These are phyloP conservation scores for Tricharina praecox DNA, from an alignment of 495 filamentous ascomycete genomes.

Conservation along the genomic window DNA sequence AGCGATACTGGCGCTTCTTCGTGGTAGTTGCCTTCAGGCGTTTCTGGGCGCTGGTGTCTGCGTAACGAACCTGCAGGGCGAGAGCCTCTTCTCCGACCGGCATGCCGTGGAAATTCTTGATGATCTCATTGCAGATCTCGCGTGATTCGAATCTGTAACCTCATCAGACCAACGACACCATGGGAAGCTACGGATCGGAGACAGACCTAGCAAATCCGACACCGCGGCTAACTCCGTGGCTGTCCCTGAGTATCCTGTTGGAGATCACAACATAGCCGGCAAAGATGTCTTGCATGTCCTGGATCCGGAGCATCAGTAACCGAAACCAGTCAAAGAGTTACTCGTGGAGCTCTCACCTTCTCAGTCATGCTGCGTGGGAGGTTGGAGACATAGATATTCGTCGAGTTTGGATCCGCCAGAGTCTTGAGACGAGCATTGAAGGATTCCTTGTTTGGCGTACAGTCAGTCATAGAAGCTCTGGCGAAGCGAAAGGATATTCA, in stretches of 20 bases:
- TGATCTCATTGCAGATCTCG: conserved; percentile 70
- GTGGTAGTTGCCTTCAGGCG: conserved; percentile 85
- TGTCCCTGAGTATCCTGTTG: conserved; percentile 80
- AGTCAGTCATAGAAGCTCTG: too few relatives aligned
- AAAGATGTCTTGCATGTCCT: conserved; percentile 67
- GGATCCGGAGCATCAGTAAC: conserved; percentile 23
- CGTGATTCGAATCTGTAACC: conserved; percentile 60
- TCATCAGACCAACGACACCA: too few relatives aligned
- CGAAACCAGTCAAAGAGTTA: conserved; percentile 2
- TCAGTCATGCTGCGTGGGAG: conserved; percentile 80
- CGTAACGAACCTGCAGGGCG: conserved; percentile 82
- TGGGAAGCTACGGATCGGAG: too few relatives aligned
- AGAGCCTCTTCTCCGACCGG: conserved; percentile 54
- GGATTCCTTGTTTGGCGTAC: conserved; percentile 63
- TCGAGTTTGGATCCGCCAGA: conserved; percentile 66
- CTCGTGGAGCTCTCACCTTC: conserved; percentile 40
- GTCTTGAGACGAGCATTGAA: conserved; percentile 93
- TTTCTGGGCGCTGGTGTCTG: conserved; percentile 92
- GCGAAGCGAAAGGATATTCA: too few relatives aligned
- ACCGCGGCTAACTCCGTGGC: conserved; percentile 77
- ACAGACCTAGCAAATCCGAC: conserved; percentile 90
- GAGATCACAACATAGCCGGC: conserved; percentile 69
- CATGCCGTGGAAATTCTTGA: conserved; percentile 65
- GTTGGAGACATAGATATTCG: conserved; percentile 95
- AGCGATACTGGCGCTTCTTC: conserved; percentile 78